Base-by-base conservation (phyloP, 306 rosid genomes). In the Oxytropis ochrocephala region DNA sequence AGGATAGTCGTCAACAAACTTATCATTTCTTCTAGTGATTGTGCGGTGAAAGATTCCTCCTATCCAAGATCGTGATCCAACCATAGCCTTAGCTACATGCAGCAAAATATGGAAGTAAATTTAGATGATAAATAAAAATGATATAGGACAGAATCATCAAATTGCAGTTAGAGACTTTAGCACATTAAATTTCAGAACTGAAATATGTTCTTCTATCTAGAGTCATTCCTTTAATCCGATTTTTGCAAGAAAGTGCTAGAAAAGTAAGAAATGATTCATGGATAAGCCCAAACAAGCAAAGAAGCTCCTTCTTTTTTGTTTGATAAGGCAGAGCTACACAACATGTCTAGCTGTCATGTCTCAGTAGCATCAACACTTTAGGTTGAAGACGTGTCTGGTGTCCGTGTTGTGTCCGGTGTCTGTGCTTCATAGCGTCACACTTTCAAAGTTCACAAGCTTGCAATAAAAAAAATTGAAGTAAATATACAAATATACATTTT, bases 1-100 rank as follows among this genome's bases (percentile, higher is more conserved):
- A 43, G 84, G 66, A 79, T 75, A 83, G 78, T 88, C 85, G 74
- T 88, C 85, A 66, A 71, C 10, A 62, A 75, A 60, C 83, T 85
- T 90, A 27, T 82, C 89, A 53, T 51, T 65, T 33, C 75, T 83
- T 73, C 54, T 89, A 67, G 67, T 81, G 80, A 53, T 80, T 39
- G 77, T 7, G 46, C 95, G 92, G 72, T 66, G 50, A 78, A 91
- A 87, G 75, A 94, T 82, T 87, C 88, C 96, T 79, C 85, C 86
- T 72, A 89, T 81, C 99, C 99, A 91, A 66, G 99, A 80, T 82
- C 91, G 77, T 69, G 99, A 82, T 84, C 96, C 96, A 85, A 80
- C 92, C 99, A 91, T 91, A 84, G 96, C 97, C 78, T 86, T 89
- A 85, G 89, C 97, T 94, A 76, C 84, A 73, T 58, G 67, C 77